phyloP scores from a whole-genome alignment of 495 filamentous ascomycete species.

The Venustampulla echinocandica region DNA sequence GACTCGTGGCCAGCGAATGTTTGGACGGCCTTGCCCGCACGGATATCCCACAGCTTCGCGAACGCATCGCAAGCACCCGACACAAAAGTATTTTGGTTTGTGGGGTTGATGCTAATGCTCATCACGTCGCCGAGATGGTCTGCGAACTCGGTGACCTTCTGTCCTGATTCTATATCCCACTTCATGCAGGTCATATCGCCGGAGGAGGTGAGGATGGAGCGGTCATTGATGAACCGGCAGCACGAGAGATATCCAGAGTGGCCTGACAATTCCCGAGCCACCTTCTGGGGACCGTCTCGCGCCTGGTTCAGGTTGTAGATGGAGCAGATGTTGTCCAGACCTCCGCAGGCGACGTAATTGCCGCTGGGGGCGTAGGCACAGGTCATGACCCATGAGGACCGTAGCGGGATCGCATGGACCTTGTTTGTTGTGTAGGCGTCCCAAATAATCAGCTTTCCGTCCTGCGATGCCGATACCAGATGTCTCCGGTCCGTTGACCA shows the following conservation, averaged over 20 bases:
- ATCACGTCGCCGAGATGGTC: conserved; percentile 98
- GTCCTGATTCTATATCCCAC: conserved; percentile 97
- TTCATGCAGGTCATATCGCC: conserved; percentile 99
- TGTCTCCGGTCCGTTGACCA: conserved; percentile 99
- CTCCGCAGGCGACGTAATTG: conserved; percentile 96
- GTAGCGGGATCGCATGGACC: conserved; percentile 95
- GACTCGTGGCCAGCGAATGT: conserved; percentile 98
- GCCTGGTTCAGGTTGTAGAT: conserved; percentile 96
- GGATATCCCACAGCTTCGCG: conserved; percentile 98
- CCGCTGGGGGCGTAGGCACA: conserved; percentile 98
- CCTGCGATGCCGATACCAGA: conserved; percentile 95
- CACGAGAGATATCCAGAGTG: conserved; percentile 97
- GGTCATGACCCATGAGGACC: conserved; percentile 99
- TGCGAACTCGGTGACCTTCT: conserved; percentile 96
- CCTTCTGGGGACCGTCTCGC: conserved; percentile 89
- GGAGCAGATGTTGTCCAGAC: conserved; percentile 98
- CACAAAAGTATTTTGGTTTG: conserved; percentile 97
- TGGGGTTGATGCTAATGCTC: conserved; percentile 99
- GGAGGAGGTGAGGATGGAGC: conserved; percentile 93
- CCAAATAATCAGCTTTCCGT: conserved; percentile 99
- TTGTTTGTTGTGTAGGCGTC: conserved; percentile 99
- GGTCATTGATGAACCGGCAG: conserved; percentile 98
- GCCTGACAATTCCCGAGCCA: conserved; percentile 91
- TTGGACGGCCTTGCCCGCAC: conserved; percentile 95
- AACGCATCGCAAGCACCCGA: conserved; percentile 98